Evolutionary conservation across 768 basidiomycete genomes (phyloP), one percentile per base, ranked within the genome.

Genomic region (Boletus rubropictus): DNA sequence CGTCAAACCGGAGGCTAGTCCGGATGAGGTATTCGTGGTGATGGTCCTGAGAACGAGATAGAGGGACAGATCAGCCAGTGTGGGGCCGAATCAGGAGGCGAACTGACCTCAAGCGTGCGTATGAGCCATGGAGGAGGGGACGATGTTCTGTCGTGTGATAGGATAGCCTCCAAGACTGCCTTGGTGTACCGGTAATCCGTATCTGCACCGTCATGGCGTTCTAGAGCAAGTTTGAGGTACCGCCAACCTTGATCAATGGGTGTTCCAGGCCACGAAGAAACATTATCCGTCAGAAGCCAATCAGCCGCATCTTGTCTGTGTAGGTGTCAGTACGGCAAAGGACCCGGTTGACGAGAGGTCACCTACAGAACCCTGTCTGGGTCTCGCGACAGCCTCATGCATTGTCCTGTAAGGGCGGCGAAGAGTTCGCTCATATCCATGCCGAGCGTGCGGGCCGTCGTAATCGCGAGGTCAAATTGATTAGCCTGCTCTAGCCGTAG

Each of bases 361-460:
- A 67, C 77, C 57, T 64, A 87, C 87, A 81, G 60, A 44, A 78
- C 69, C 7, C 73, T 65, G 55, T 84, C 79, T 5, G 80, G 74
- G 49, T 79, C 77, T 56, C 74, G 78, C 49, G 85, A 77, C 35
- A 96, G 69, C 48, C 84, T 80, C 39, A 94, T 66, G 64, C 93
- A 96, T 60, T 89, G 83, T 31, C 70, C 72, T 0, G 91, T 82
- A 52, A 98, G 69, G 52, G 80, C 75, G 34, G 79, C 77, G 60
- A 98, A 95, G 10, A 95, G 58, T 52, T 90, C 86, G 3, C 82
- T 81, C 86, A 97, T 89, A 63, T 96, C 90, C 34, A 91, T 80
- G 28, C 80, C 73, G 34, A 96, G 77, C 37, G 78, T 79, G 28
- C 79, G 76, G 3, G 90, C 93, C 24, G 82, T 78, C 5, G 80